Conservation (phyloP, 2,329 filamentous ascomycete genomes). For the Akanthomyces muscarius region DNA sequence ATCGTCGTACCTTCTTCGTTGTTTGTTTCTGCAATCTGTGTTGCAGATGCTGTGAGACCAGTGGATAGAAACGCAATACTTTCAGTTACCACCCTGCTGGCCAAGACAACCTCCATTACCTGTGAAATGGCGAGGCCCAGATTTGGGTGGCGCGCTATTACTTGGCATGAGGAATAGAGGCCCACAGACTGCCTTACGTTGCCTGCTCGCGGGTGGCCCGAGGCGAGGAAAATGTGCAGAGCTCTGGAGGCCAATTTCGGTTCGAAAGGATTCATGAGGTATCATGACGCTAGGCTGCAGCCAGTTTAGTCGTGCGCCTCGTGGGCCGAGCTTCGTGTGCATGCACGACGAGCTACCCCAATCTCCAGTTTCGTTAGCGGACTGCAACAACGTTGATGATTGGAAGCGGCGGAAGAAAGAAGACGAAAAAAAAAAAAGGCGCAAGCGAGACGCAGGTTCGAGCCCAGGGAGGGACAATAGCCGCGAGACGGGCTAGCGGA, state of each 20-base stretch:
- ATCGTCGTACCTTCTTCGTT: no score
- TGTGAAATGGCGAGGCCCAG: no score
- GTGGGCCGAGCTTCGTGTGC: neutral
- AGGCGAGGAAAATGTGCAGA: neutral
- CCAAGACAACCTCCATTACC: no score
- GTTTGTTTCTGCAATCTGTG: no score
- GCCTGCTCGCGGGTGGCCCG: neutral
- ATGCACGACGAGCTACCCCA: neutral
- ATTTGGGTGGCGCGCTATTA: no score
- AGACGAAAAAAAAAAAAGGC: neutral
- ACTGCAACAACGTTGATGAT: neutral
- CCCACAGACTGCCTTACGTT: neutral
- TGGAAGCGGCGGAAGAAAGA: neutral
- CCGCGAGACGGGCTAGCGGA: neutral
- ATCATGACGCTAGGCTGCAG: neutral
- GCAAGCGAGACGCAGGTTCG: neutral
- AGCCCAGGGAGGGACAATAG: neutral
- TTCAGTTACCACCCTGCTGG: no score
- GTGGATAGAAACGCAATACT: no score
- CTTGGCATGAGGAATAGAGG: neutral
- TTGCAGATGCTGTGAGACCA: no score
- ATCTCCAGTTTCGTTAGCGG: neutral
- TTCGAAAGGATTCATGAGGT: neutral
- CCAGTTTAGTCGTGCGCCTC: neutral
- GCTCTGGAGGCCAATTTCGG: neutral